Base-by-base conservation (phyloP, 1,139 yeast species). In the Saccharomycopsis phalli region DNA sequence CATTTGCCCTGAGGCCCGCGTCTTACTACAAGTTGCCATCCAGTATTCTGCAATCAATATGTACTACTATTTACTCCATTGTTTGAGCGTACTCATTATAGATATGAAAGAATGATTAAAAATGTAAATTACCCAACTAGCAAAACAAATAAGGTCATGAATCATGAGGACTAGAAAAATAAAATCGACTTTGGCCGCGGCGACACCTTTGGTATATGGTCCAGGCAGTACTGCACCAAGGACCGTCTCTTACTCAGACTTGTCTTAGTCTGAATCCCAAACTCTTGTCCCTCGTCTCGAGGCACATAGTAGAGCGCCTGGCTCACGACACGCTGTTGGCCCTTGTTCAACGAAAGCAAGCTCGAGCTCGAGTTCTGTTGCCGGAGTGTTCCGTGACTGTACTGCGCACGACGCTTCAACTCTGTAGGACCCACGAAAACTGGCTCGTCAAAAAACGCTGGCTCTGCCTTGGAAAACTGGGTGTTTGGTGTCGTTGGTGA, bases 321-420 rank as follows among this genome's bases (percentile, higher is more conserved):
- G 28, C 42, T 38, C 31, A 8, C 10, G 37, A n/a, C 14, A 20
- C 13, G 17, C 16, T 22, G 6, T 5, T 6, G 5, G 5, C 37
- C 21, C 31, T 39, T 39, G 35, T 39, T 39, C 23, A 39, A 2
- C 6, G 38, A 34, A 10, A 39, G 28, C 4, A 39, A 26, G 19
- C 42, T 39, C 13, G 21, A 31, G 8, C 23, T 32, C n/a, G 35
- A 29, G 19, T 13, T 16, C 19, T 26, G n/a, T 5, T 3, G 7
- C 5, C 29, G 7, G 14, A 26, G 13, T 10, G 23, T 19, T 8
- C 22, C 34, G 27, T 25, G 11, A 25, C 11, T 25, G 21, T 31
- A 20, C 21, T 31, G 8, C 21, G 13, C 14, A 4, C 23, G 22
- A 4, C 23, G 23, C 21, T 31, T 20, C 29, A 26, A 26, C 14